Evolutionary conservation across 257 asterid species (phyloP).

Genomic region (Knoxia roxburghii): DNA sequence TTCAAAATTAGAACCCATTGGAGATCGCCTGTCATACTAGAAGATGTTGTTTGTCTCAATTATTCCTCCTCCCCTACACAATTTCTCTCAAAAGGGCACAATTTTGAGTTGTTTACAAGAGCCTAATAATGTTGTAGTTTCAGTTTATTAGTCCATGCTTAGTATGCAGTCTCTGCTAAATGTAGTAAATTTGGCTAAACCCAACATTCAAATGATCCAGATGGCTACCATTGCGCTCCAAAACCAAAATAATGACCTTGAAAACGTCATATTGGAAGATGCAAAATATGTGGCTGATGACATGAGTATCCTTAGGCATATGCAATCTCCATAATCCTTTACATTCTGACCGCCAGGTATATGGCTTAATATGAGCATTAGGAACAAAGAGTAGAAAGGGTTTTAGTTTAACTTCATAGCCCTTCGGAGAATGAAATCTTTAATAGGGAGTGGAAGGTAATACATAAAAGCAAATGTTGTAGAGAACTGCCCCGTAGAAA

Average conservation of each 20-base stretch:
- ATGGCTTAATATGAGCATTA: not conserved
- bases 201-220: no score
- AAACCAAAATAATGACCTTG: no score
- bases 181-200: no score
- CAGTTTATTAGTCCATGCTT: no score
- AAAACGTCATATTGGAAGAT: no score
- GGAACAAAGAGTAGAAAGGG: no score
- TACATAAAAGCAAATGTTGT: slow-evolving; percentile 41
- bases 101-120: slow-evolving; percentile 1
- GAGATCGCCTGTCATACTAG: not conserved
- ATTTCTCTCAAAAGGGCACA: slow-evolving; percentile 1
- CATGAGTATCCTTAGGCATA: no score
- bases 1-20: not conserved
- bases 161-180: not conserved
- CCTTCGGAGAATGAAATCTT: slow-evolving; percentile 56
- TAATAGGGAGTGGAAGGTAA: slow-evolving; percentile 53
- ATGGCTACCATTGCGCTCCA: no score
- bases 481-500: slow-evolving; percentile 60
- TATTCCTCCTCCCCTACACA: slow-evolving; percentile 6
- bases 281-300: no score
- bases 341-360: not conserved
- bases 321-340: not conserved
- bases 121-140: not conserved
- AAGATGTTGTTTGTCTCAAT: not conserved
- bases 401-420: slow-evolving; percentile 20